Base-by-base conservation (phyloP, 2,329 filamentous ascomycete species). In the Waltergamsia citrina region DNA sequence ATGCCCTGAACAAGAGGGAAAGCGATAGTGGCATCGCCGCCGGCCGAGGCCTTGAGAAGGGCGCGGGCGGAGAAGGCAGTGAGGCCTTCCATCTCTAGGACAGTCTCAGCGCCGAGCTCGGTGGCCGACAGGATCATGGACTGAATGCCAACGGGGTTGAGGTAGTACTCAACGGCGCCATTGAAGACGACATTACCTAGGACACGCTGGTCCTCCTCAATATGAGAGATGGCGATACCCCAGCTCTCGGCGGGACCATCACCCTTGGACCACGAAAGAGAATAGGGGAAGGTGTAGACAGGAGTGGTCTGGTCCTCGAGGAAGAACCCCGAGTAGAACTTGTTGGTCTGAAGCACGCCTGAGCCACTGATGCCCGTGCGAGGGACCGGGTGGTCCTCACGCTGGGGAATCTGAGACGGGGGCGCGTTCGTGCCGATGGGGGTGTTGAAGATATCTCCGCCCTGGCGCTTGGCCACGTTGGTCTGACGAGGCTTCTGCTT, bases 1-100 rank as follows among this genome's bases (percentile, higher is more conserved):
- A 93, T 92, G 11, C 92, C 92, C 51, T 96, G 90, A 0, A 94
- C 77, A 7, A 95, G 52, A 0, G 87, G 87, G 43, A 94, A 85
- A 0, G 74, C 79, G 17, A 96, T 69, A 2, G 71, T 64, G 1
- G 81, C 71, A 1, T 63, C 53, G 7, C 69, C 66, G 4, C 62
- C 62, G 12, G 56, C 50, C 16, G 65, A 60, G 4, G 69, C 66
- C 33, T 63, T 69, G 23, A 96, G 63, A 27, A 83, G 79, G 30
- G 85, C 74, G 41, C 85, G 77, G 11, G 60, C 71, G 24, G 63
- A 83, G 49, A 64, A 79, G 34, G 65, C 73, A 36, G 63, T 78
- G 43, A 69, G 53, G 43, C 56, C 61, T 51, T 73, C 65, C 11
- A 54, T 65, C 1, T 70, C 72, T 22, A 81, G 49, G 6, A 62